A percentile compares a stretch with the other conserved stretches of the same genome.
phyloP scores from a whole-genome alignment of 495 filamentous ascomycete species.

The Baudoinia panamericana region DNA sequence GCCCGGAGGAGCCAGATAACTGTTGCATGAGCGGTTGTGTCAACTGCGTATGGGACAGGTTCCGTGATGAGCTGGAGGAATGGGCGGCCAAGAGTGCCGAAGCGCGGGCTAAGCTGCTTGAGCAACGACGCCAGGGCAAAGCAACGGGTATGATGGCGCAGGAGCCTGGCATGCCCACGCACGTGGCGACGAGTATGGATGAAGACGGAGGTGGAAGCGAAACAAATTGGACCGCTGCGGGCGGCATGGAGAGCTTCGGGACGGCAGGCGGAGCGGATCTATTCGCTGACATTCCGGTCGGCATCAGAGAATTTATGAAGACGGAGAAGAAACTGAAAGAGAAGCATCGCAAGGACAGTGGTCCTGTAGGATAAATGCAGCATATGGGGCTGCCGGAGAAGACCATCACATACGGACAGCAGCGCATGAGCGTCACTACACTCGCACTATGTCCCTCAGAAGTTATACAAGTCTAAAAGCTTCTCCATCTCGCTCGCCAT shows the following conservation, averaged over 20 bases:
- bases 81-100: slow-evolving; percentile 52
- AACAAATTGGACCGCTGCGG: slow-evolving; percentile 46
- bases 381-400: too few relatives aligned
- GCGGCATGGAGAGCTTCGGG: slow-evolving; percentile 16
- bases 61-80: slow-evolving; percentile 78
- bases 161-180: slow-evolving; percentile 23
- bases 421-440: too few relatives aligned
- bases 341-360: too few relatives aligned
- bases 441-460: too few relatives aligned
- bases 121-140: slow-evolving; percentile 27
- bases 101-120: slow-evolving; percentile 37
- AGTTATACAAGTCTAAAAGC: too few relatives aligned
- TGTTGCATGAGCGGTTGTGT: slow-evolving; percentile 99
- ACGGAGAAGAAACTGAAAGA: slow-evolving; percentile 83
- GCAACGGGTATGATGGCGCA: slow-evolving; percentile 28
- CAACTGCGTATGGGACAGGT: slow-evolving; percentile 92
- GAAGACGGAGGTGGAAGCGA: slow-evolving; percentile 69
- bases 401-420: too few relatives aligned
- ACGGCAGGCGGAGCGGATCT: slow-evolving; percentile 38
- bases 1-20: slow-evolving; percentile 85
- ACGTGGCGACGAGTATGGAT: slow-evolving; percentile 51
- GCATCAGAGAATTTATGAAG: slow-evolving; percentile 94
- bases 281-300: slow-evolving; percentile 76
- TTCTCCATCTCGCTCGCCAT: too few relatives aligned
- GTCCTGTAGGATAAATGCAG: too few relatives aligned